Conservation (phyloP, 176 grass and related monocot species). For the Juncus inflexus region DNA sequence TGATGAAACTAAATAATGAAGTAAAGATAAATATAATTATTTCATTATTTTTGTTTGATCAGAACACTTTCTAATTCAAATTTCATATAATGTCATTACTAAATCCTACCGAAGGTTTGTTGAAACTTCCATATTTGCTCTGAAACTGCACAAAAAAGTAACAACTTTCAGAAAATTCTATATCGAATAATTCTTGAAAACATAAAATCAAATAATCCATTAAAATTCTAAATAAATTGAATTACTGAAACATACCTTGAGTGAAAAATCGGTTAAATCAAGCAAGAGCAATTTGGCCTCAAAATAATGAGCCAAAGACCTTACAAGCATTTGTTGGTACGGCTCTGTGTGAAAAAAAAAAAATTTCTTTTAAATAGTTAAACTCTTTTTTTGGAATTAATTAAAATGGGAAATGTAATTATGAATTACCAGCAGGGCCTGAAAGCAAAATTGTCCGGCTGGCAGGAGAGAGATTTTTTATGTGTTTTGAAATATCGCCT, state of each 20-base stretch:
- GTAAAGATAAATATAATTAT: conserved; percentile 13
- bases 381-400: not conserved
- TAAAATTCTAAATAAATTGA: not conserved
- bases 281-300: conserved; percentile 63
- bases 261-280: conserved; percentile 77
- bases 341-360: conserved; percentile 40
- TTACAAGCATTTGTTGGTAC: conserved; percentile 86
- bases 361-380: conserved; percentile 7
- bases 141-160: conserved; percentile 56
- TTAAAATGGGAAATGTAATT: conserved; percentile 1
- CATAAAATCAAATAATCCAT: not conserved
- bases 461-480: conserved; percentile 76
- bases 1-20: conserved; percentile 37
- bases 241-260: conserved; percentile 25
- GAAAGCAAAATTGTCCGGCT: conserved; percentile 82
- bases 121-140: conserved; percentile 71
- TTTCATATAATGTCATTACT: conserved; percentile 3
- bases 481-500: conserved; percentile 63
- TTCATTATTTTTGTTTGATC: conserved; percentile 11
- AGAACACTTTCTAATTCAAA: not conserved
- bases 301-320: conserved; percentile 65
- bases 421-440: conserved; percentile 60
- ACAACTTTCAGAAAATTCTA: not conserved
- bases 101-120: conserved; percentile 50
- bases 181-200: conserved; percentile 10